Base-by-base conservation (phyloP, 2,329 filamentous ascomycete species). In the Diaporthe australafricana region DNA sequence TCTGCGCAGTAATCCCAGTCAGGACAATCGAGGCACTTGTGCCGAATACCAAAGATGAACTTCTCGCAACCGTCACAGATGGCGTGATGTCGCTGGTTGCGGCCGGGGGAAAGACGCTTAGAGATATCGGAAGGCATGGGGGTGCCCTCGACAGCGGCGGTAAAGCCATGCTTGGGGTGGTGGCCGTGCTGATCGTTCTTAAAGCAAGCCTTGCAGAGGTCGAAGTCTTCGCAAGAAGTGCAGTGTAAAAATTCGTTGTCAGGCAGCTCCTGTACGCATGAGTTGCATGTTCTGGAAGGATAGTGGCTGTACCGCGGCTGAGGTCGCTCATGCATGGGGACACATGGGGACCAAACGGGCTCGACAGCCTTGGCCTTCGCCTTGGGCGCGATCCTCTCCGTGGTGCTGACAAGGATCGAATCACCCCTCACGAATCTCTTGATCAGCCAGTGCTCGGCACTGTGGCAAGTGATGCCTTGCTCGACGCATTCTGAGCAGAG, bases 21-120 rank as follows among this genome's bases (percentile, higher is more conserved):
- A 53, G 97, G 96, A 86, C 96, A 99, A 80, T 94, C 92, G 75
- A 98, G 87, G 82, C 96, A 99, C 88, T 99, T 99, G 89, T 98
- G 93, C 77, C 96, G 96, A 71, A 98, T 88, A 77, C 96, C 97
- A 77, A 88, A 87, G 78, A 99, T 96, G 81, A 90, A 91, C 87
- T 91, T 92, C 77, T 98, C 94, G 81, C 97, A 99, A 50, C 94
- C 94, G 84, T 99, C 96, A 80, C 96, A 99, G 75, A 98, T 91
- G 73, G 97, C 96, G 72, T 93, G 91, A 84, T 99, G 96, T 73
- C 89, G 87, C 77, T 91, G 88, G 81, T 94, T 94, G 73, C 96
- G 93, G 75, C 96, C 96, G 45, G 96, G 90, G 45, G 87, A 87
- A 80, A 97, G 92, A 76, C 94, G 92, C 74, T 87, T 86, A 74